A percentile compares a stretch with the other conserved stretches of the same genome.
phyloP scores from a whole-genome alignment of 768 basidiomycete species.

The Boletus pseudo-olivaceus region DNA sequence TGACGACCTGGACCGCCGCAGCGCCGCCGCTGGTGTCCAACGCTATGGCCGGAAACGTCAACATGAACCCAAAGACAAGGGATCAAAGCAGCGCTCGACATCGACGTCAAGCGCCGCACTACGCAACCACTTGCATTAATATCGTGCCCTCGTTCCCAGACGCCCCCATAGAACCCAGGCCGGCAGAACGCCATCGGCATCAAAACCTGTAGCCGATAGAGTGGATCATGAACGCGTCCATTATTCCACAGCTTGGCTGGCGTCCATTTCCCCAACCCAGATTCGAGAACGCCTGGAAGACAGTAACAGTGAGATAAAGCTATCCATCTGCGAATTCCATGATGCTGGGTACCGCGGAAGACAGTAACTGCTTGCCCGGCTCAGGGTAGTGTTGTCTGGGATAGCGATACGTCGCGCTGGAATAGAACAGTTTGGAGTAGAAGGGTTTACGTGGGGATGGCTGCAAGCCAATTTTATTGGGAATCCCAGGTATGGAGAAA shows the following conservation, averaged over 20 bases:
- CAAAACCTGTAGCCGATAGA: conserved; percentile 58
- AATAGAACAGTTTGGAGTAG: not conserved
- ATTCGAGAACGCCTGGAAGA: no score
- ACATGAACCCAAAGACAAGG: not conserved
- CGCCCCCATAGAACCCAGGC: no score
- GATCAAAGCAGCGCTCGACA: not conserved
- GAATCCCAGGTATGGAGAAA: conserved; percentile 80
- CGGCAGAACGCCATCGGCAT: conserved; percentile 60
- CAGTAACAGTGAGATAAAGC: conserved; percentile 37
- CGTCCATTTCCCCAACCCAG: conserved; percentile 68
- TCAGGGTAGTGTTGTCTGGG: conserved; percentile 78
- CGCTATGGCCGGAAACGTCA: conserved; percentile 32
- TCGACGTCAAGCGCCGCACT: not conserved
- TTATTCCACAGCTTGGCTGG: conserved; percentile 72
- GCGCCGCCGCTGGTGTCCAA: conserved; percentile 60
- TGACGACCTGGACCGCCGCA: conserved; percentile 68
- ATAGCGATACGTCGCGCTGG: not conserved
- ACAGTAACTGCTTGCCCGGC: conserved; percentile 82
- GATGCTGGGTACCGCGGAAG: conserved; percentile 79
- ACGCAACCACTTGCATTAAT: no score
- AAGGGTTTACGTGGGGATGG: conserved; percentile 70
- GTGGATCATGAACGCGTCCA: conserved; percentile 71
- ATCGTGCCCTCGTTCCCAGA: conserved; percentile 59
- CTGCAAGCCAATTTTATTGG: conserved; percentile 78
- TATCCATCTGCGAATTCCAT: conserved; percentile 84